A percentile compares a stretch with the other conserved stretches of the same genome.
These are phyloP conservation scores for Ophiostoma pallidulum DNA, from an alignment of 2,329 filamentous ascomycete species.

Conservation along the genomic window DNA sequence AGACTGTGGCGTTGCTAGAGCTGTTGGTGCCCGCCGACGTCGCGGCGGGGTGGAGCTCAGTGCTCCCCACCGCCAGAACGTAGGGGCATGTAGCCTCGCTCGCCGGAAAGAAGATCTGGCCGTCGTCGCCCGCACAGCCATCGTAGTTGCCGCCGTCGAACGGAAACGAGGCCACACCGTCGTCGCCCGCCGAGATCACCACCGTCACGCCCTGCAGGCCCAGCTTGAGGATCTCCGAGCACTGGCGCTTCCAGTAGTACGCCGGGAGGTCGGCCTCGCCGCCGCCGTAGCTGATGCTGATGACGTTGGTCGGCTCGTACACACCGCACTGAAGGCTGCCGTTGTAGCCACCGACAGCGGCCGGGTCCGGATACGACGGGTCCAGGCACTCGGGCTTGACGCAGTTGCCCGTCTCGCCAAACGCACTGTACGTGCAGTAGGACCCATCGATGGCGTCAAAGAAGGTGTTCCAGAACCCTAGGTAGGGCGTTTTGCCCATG, in stretches of 20 bases:
- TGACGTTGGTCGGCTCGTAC: constrained; percentile 43
- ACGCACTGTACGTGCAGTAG: constrained; percentile 40
- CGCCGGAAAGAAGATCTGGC: constrained; percentile 18
- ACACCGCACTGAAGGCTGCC: constrained; percentile 29
- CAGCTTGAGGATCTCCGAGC: constrained; percentile 43
- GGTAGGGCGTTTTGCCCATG: constrained; percentile 9
- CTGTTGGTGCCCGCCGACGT: background rate
- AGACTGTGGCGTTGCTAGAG: background rate
- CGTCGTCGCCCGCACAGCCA: constrained; percentile 19
- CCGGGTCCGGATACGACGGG: constrained; percentile 38
- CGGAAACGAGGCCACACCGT: constrained; percentile 30
- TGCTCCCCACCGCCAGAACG: constrained; percentile 42
- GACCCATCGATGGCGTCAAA: constrained; percentile 40
- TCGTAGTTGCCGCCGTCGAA: constrained; percentile 21
- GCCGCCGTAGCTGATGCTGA: constrained; percentile 47
- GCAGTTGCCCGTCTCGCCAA: constrained; percentile 36
- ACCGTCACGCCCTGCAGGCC: constrained; percentile 39
- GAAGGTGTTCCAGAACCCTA: constrained; percentile 27
- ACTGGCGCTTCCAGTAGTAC: constrained; percentile 43
- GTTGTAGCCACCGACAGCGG: constrained; percentile 35
- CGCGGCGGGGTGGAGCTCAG: constrained; percentile 27
- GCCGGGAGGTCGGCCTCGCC: constrained; percentile 43
- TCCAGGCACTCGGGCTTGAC: constrained; percentile 30
- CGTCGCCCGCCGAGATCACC: constrained; percentile 39
- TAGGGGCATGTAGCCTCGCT: constrained; percentile 33